Percentiles rank a stretch among this genome's conserved stretches.
Evolutionary conservation across 495 filamentous ascomycete species (phyloP).

Genomic region (Pseudoneurospora amorphoporcata): DNA sequence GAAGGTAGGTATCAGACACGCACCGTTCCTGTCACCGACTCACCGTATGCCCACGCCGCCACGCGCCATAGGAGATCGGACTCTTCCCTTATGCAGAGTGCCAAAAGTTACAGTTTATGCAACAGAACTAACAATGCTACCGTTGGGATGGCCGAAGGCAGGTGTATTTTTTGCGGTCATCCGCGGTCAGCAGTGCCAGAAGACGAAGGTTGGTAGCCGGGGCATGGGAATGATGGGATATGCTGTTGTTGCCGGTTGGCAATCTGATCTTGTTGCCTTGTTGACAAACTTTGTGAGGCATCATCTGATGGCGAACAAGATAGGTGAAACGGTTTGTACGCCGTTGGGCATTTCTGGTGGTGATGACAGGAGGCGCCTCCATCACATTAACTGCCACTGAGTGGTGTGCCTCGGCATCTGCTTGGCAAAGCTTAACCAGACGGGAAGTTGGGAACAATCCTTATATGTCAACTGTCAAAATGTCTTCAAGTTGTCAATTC

Average conservation of each 20-base stretch:
- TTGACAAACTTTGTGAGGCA: not conserved
- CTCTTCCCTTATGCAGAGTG: not conserved
- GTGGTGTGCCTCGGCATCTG: not conserved
- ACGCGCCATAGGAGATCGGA: not conserved
- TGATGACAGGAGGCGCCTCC: too few species aligned
- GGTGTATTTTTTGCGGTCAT: not conserved
- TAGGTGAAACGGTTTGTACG: not conserved
- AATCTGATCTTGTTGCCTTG: not conserved
- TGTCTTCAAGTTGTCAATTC: not conserved
- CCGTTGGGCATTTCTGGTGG: not conserved
- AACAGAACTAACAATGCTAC: not conserved
- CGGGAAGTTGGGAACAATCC: not conserved
- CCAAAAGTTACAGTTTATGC: not conserved
- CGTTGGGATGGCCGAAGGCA: not conserved
- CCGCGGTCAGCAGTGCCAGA: not conserved
- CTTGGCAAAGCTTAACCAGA: not conserved
- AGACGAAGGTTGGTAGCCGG: not conserved
- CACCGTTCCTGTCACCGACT: not conserved
- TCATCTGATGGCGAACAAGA: not conserved
- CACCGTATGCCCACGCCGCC: not conserved
- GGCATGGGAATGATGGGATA: not conserved
- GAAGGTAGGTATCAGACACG: not conserved
- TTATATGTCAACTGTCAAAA: not conserved
- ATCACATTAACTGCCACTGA: not conserved
- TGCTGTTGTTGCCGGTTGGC: not conserved